Evolutionary conservation across 2,329 filamentous ascomycete genomes (phyloP), one percentile per base, ranked within the genome.

Genomic region (Monascus ruber): DNA sequence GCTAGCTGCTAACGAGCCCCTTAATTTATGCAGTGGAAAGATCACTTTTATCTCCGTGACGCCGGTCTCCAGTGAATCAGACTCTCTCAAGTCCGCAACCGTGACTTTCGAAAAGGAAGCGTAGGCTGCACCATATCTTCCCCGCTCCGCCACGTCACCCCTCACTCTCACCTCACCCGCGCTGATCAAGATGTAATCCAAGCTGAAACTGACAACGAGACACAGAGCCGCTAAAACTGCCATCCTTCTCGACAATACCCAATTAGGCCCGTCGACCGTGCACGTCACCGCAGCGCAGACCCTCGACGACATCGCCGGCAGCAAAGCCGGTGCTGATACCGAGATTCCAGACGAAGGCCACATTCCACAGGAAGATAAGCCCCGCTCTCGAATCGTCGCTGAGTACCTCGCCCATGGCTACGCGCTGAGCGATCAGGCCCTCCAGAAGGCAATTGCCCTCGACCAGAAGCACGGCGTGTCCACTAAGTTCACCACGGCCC

Each of bases 391-490:
- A 54, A 94, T 98, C 62, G 66, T 95, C 37, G 91, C 91, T 48
- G 91, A 98, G 70, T 95, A 96, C 65, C 82, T 98, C 28, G 88
- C 91, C 7, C 86, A 95, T 55, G 91, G 91, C 51, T 98, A 98
- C 68, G 76, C 80, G 31, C 73, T 96, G 48, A 87, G 76, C 44
- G 80, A 83, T 58, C 70, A 74, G 41, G 84, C 85, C 37, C 81
- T 94, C 51, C 76, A 91, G 68, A 76, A 76, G 46, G 89, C 86
- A 46, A 84, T 98, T 55, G 77, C 85, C 26, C 78, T 96, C 37
- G 91, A 98, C 70, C 71, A 83, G 60, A 83, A 89, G 69, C 88
- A 96, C 66, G 85, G 85, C 50, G 80, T 96, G 55, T 84, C 83
- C 42, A 71, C 63, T 56, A 79, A 81, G 52, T 98, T 98, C 75